Evolutionary conservation across 139 green algal species (phyloP).

Genomic region (Tetradesmus lagerheimii): DNA sequence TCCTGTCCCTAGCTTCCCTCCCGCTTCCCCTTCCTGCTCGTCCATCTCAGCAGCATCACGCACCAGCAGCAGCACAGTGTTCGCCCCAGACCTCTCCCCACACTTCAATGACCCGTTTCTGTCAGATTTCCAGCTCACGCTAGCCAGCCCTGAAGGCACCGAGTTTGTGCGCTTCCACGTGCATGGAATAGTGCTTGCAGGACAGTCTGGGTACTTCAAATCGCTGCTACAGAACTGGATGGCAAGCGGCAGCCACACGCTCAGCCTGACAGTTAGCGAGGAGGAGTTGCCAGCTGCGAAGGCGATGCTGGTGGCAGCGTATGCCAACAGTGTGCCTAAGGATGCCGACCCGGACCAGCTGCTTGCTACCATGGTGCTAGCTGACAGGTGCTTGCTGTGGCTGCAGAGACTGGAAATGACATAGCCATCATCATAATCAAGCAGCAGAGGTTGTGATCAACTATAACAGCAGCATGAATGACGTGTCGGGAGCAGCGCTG

Average conservation of each 20-base stretch:
- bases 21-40: neutral
- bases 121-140: conserved; percentile 29
- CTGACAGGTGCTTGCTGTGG: conserved; percentile 38
- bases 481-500: too few relatives aligned
- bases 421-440: conserved; percentile 11
- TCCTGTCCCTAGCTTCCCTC: neutral
- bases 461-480: neutral
- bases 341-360: conserved; percentile 37
- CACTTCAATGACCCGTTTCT: conserved; percentile 44
- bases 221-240: conserved; percentile 47
- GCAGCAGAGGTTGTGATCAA: too few relatives aligned
- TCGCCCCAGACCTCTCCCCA: conserved; percentile 15
- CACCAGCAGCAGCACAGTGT: neutral
- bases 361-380: conserved; percentile 42
- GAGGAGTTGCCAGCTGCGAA: conserved; percentile 20
- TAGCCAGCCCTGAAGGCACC: neutral
- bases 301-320: conserved; percentile 40
- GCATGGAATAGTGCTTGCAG: conserved; percentile 47
- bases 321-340: conserved; percentile 30
- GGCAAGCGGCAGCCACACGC: neutral
- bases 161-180: conserved; percentile 37
- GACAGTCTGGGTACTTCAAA: conserved; percentile 49
- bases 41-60: neutral
- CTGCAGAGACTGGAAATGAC: neutral
- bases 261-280: conserved; percentile 27